phyloP scores from a whole-genome alignment of 1,139 yeast genomes.

The Petasospora fabianii region DNA sequence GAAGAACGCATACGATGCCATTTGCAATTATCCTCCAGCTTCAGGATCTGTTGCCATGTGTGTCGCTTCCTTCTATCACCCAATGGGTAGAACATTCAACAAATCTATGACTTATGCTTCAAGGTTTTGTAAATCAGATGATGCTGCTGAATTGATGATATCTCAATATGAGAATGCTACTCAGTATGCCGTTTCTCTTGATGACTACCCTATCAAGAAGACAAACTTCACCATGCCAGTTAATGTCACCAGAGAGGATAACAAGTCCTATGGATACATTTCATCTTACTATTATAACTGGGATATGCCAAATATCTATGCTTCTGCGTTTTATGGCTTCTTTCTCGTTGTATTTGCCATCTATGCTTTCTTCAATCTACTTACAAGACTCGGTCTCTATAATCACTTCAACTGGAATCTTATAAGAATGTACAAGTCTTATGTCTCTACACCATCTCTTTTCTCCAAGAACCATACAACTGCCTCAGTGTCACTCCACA shows the following conservation, averaged over 20 bases:
- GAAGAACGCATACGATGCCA: too few species aligned
- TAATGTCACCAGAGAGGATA: neutral
- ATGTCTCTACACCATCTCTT: conserved; percentile 22
- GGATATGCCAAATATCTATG: conserved; percentile 15
- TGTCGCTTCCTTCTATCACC: too few species aligned
- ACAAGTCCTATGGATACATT: neutral
- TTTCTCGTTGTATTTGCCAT: conserved; percentile 11
- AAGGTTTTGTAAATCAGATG: too few species aligned
- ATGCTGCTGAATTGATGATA: too few species aligned
- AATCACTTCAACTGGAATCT: conserved; percentile 25
- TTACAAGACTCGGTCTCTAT: conserved; percentile 16
- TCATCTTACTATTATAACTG: conserved; percentile 11
- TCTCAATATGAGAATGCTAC: neutral
- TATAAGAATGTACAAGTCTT: conserved; percentile 19
- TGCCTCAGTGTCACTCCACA: conserved; percentile 2
- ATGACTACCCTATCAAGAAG: neutral
- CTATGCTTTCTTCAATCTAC: conserved; percentile 8
- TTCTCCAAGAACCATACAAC: conserved; percentile 18
- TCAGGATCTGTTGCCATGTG: too few species aligned
- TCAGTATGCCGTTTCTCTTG: neutral
- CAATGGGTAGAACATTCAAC: too few species aligned
- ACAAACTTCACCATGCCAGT: neutral
- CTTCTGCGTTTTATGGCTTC: conserved; percentile 10
- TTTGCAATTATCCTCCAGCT: too few species aligned
- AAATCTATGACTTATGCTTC: too few species aligned